Conservation (phyloP, 257 asterid genomes). For the Solanum infundibuliforme region DNA sequence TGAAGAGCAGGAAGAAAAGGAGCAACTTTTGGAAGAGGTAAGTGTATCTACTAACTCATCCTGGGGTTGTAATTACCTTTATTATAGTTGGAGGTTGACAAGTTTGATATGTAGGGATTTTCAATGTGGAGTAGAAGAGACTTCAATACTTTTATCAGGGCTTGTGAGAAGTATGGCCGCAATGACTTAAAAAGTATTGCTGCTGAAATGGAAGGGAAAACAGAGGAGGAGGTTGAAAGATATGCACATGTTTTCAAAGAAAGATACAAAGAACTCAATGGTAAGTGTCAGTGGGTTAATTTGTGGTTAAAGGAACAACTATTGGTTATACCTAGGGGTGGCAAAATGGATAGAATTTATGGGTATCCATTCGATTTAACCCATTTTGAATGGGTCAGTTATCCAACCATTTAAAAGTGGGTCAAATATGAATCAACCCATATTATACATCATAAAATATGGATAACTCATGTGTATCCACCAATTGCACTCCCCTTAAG, state of each 20-base stretch:
- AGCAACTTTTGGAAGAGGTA: constrained; percentile 74
- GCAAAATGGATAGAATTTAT: background rate
- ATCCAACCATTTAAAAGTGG: background rate
- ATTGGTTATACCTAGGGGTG: background rate
- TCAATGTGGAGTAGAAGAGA: constrained; percentile 97
- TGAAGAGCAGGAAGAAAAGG: constrained; percentile 97
- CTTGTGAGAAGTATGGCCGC: constrained; percentile 96
- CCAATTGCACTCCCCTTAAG: background rate
- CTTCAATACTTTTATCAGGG: constrained; percentile 87
- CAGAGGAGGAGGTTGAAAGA: constrained; percentile 92
- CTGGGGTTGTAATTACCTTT: background rate
- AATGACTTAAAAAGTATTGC: constrained; percentile 75
- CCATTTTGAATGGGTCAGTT: background rate
- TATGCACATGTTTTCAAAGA: constrained; percentile 77
- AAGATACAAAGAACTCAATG: constrained; percentile 91
- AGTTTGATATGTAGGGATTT: constrained; percentile 51
- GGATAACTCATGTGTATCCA: background rate
- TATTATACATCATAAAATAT: background rate
- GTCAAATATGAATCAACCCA: background rate
- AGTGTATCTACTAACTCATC: constrained; percentile 3
- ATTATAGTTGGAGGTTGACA: background rate
- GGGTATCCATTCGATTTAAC: background rate
- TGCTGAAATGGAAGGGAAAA: constrained; percentile 94
- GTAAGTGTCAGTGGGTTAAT: constrained; percentile 19
- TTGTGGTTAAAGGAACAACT: background rate